A percentile compares a stretch with the other conserved stretches of the same genome.
These are phyloP conservation scores for Colletotrichum coccodes DNA, from an alignment of 2,329 filamentous ascomycete genomes.

Conservation along the genomic window DNA sequence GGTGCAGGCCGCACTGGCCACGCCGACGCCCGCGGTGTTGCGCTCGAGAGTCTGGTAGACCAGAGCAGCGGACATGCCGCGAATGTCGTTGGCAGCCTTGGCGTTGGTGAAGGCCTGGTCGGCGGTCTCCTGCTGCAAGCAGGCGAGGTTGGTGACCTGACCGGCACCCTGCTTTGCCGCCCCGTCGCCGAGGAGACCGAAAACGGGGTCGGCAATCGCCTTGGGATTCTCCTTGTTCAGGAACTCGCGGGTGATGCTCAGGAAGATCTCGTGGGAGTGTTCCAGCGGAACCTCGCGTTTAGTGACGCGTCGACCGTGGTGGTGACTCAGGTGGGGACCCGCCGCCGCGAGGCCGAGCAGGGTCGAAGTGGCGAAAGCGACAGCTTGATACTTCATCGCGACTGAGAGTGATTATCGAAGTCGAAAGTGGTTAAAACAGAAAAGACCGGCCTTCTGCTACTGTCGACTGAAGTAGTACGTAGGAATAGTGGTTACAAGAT, in stretches of 20 bases:
- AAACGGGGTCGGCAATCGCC: constrained; percentile 58
- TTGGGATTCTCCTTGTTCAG: constrained; percentile 59
- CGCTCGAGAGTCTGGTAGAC: constrained; percentile 65
- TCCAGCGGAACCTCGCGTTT: constrained; percentile 60
- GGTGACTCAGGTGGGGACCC: constrained; percentile 14
- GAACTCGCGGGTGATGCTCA: constrained; percentile 51
- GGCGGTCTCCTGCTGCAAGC: constrained; percentile 59
- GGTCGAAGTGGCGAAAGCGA: constrained; percentile 26
- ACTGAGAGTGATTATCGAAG: constrained; percentile 1
- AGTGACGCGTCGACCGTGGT: constrained; percentile 34
- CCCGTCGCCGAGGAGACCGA: constrained; percentile 60
- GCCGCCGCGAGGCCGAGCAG: constrained; percentile 23
- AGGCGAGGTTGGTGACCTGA: constrained; percentile 52
- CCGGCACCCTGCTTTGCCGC: constrained; percentile 53
- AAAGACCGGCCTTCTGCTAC: constrained; percentile 28
- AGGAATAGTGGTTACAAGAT: neutral
- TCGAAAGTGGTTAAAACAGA: constrained; percentile 13
- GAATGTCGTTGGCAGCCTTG: constrained; percentile 60
- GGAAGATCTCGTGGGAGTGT: constrained; percentile 59
- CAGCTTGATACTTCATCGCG: constrained; percentile 35
- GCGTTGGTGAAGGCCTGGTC: constrained; percentile 71
- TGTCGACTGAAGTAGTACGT: constrained; percentile 12
- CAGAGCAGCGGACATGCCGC: constrained; percentile 63
- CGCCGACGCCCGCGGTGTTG: constrained; percentile 56
- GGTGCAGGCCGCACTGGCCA: constrained; percentile 49